Evolutionary conservation across 2,329 filamentous ascomycete genomes (phyloP), one percentile per base, ranked within the genome.

Genomic region (Didymella pomorum): DNA sequence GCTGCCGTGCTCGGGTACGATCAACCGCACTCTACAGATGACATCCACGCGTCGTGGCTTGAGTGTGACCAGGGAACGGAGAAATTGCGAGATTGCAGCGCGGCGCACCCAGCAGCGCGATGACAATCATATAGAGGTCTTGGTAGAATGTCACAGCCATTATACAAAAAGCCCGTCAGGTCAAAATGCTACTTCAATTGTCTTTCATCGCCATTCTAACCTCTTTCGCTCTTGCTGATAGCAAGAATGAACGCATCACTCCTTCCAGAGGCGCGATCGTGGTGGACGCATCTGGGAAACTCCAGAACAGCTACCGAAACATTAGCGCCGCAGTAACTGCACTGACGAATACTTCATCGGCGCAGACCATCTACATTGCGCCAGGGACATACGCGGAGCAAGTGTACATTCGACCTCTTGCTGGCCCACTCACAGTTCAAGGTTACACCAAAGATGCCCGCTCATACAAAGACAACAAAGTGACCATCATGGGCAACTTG

Each of bases 371-470:
- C 74, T 89, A 88, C 74, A 83, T 89, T 70, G 71, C 83, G 62
- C 70, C 80, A 2, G 85, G 85, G 5, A 84, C 80, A 31, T 87
- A 88, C 77, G 71, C 70, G 1, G 85, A 87, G 68, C 85, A 87
- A 66, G 84, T 87, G 26, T 81, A 81, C 61, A 78, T 87, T 37
- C 73, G 79, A 1, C 51, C 54, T 16, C 78, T 82, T 26, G 71
- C 66, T 4, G 82, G 82, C 1, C 74, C 79, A 43, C 78, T 87
- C 29, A 83, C 79, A 51, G 79, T 86, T 56, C 84, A 84, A 67
- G 87, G 87, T 16, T 83, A 83, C 64, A 87, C 87, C 4, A 80
- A 84, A 59, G 80, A 80, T 4, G 73, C 78, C 10, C 76, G 76
- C 16, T 64, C 60, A 1, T 88, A 87, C 69, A 66, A 75, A 3